A percentile compares a stretch with the other conserved stretches of the same genome.
phyloP scores from a whole-genome alignment of 768 basidiomycete species.

The Inosperma sp. region DNA sequence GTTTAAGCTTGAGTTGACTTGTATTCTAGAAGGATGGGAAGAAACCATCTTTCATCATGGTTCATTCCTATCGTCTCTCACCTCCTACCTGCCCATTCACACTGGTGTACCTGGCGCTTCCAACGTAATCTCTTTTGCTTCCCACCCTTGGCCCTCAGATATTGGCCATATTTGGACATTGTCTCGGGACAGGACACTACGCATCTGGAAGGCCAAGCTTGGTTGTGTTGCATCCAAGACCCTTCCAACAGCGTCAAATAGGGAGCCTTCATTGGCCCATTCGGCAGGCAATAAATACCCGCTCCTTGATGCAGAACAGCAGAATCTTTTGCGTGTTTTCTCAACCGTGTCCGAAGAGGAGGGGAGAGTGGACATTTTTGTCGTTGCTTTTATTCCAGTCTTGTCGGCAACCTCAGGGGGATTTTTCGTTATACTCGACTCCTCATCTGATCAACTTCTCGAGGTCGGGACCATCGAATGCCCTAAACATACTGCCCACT shows the following conservation, averaged over 20 bases:
- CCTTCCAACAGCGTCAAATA: conserved; percentile 29
- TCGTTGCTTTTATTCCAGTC: conserved; percentile 71
- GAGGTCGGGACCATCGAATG: conserved; percentile 57
- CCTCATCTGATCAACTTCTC: conserved; percentile 52
- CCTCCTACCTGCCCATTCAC: conserved; percentile 59
- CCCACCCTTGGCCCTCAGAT: conserved; percentile 72
- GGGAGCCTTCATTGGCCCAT: conserved; percentile 14
- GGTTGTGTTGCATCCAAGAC: conserved; percentile 65
- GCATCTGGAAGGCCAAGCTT: conserved; percentile 77
- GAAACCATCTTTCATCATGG: conserved; percentile 61
- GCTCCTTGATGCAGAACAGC: conserved; percentile 56
- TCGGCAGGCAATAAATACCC: conserved; percentile 28
- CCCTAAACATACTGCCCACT: conserved; percentile 56
- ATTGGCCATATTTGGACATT: conserved; percentile 76
- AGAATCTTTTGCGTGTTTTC: conserved; percentile 63
- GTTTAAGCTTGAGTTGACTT: conserved; percentile 15
- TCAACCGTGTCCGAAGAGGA: conserved; percentile 43
- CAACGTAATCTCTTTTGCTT: conserved; percentile 68
- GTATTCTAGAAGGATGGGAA: conserved; percentile 58
- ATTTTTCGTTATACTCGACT: conserved; percentile 66
- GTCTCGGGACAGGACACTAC: conserved; percentile 79
- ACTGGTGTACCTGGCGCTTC: conserved; percentile 43
- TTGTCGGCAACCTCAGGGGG: conserved; percentile 67
- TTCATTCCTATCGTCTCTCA: conserved; percentile 62
- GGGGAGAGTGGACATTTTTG: conserved; percentile 41